phyloP scores from a whole-genome alignment of 176 grass and related monocot genomes.

The Hyparrhenia diplandra region DNA sequence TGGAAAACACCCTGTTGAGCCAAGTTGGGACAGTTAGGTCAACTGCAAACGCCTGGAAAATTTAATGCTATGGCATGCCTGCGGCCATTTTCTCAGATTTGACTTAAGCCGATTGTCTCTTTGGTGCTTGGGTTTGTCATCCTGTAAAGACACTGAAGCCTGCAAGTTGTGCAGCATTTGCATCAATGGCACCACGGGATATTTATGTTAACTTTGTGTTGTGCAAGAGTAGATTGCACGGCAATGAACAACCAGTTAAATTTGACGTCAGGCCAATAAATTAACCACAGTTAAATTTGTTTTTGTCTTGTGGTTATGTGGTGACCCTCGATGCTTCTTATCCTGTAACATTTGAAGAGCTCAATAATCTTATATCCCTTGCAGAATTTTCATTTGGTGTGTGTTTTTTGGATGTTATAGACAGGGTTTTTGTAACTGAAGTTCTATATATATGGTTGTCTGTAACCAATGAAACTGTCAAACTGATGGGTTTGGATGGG shows the following conservation, averaged over 20 bases:
- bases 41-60: not conserved
- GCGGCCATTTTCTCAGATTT: slow-evolving; percentile 5
- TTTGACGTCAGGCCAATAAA: not conserved
- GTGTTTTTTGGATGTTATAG: not conserved
- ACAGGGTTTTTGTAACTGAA: not conserved
- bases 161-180: not conserved
- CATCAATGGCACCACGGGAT: slow-evolving; percentile 6
- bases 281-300: slow-evolving; percentile 10
- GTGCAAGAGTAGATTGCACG: slow-evolving; percentile 19
- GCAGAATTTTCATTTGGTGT: not conserved
- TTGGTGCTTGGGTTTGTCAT: not conserved
- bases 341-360: not conserved
- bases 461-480: too few relatives aligned
- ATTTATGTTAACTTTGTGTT: too few relatives aligned
- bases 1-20: not conserved
- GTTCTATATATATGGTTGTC: too few relatives aligned
- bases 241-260: not conserved
- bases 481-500: too few relatives aligned
- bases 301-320: not conserved
- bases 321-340: not conserved
- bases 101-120: not conserved
- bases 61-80: not conserved
- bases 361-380: not conserved
- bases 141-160: not conserved
- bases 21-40: slow-evolving; percentile 2